phyloP scores from a whole-genome alignment of 2,329 filamentous ascomycete genomes.

The Coniella lustricola region DNA sequence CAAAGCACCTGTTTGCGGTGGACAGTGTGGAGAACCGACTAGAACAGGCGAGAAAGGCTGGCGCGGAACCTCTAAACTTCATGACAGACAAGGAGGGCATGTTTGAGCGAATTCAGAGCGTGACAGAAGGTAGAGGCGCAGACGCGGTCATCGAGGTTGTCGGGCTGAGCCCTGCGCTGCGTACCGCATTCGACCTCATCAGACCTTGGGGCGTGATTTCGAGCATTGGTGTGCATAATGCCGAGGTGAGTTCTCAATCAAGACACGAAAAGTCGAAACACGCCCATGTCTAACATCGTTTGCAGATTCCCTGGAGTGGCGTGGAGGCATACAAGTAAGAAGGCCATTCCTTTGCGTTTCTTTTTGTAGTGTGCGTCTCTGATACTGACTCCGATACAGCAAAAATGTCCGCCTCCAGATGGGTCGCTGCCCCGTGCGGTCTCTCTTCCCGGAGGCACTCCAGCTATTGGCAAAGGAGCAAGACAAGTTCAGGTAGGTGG shows the following conservation, averaged over 20 bases:
- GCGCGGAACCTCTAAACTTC: constrained; percentile 81
- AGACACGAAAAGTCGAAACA: background rate
- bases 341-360: background rate
- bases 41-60: constrained; percentile 63
- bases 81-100: constrained; percentile 57
- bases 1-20: constrained; percentile 69
- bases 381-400: constrained; percentile 29
- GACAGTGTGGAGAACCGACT: constrained; percentile 72
- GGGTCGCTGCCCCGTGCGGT: constrained; percentile 69
- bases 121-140: constrained; percentile 73
- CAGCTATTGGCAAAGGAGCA: constrained; percentile 60
- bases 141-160: constrained; percentile 80
- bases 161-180: constrained; percentile 60
- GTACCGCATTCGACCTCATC: constrained; percentile 63
- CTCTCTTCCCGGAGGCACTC: constrained; percentile 60
- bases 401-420: constrained; percentile 71
- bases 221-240: constrained; percentile 71
- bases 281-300: background rate
- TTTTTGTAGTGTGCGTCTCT: background rate
- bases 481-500: constrained; percentile 55
- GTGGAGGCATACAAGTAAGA: constrained; percentile 53
- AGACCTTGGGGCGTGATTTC: constrained; percentile 67
- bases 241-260: constrained; percentile 45
- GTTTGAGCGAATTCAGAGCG: constrained; percentile 61
- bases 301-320: constrained; percentile 60